Evolutionary conservation across 2,329 filamentous ascomycete species (phyloP).

Genomic region (Stachybotrys chlorohalonatus): DNA sequence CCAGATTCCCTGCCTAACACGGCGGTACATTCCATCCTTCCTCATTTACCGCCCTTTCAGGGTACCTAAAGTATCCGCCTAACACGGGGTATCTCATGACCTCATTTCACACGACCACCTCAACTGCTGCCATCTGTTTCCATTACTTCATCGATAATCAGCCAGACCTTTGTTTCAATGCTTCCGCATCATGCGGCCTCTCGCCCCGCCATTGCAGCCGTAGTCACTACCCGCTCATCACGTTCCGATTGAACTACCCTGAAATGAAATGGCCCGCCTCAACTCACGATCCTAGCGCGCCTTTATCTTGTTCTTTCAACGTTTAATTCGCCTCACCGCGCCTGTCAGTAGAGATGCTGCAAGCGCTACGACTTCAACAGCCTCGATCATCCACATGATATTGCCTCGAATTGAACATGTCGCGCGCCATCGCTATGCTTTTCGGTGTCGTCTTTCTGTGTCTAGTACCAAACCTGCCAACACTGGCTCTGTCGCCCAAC

Average conservation of each 20-base stretch:
- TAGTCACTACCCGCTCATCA: background rate
- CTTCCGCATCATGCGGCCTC: background rate
- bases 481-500: background rate
- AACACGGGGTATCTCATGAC: background rate
- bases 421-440: background rate
- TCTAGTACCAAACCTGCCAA: background rate
- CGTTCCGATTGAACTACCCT: background rate
- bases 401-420: background rate
- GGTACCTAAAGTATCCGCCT: too few species aligned
- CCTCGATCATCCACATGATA: background rate
- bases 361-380: background rate
- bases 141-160: background rate
- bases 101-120: background rate
- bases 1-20: too few species aligned
- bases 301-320: background rate
- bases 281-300: background rate
- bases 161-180: background rate
- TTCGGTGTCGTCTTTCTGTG: background rate
- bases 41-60: too few species aligned
- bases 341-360: background rate
- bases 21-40: too few species aligned
- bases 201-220: background rate
- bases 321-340: too few species aligned
- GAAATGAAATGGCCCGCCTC: background rate
- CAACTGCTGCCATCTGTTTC: background rate